A percentile compares a stretch with the other conserved stretches of the same genome.
These are phyloP conservation scores for Diaporthe citriasiana DNA, from an alignment of 2,329 filamentous ascomycete species.

Conservation along the genomic window DNA sequence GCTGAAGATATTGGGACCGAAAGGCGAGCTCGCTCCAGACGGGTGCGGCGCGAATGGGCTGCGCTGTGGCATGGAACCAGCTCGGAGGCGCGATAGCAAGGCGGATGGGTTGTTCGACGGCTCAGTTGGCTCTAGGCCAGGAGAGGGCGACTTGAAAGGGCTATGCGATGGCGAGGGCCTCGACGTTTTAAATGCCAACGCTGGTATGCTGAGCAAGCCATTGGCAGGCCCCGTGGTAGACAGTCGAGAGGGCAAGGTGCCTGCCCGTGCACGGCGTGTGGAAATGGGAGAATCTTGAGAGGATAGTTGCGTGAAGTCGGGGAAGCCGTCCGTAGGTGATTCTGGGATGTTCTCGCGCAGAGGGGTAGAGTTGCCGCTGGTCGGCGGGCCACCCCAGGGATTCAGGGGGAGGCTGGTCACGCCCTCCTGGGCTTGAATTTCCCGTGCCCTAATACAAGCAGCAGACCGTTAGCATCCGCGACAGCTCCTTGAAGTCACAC, in stretches of 20 bases:
- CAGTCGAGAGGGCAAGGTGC: conserved; percentile 96
- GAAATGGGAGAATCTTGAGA: conserved; percentile 76
- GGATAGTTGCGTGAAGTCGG: conserved; percentile 84
- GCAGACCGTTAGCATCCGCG: conserved; percentile 42
- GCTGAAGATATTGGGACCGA: conserved; percentile 91
- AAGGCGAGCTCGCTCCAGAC: conserved; percentile 74
- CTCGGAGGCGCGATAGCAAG: conserved; percentile 86
- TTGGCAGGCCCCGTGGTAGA: conserved; percentile 79
- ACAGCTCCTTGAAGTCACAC: conserved; percentile 43
- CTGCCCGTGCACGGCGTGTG: conserved; percentile 86
- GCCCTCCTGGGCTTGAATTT: conserved; percentile 97
- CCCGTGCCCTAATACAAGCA: conserved; percentile 79
- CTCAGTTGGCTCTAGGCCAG: conserved; percentile 64
- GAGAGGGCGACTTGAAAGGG: conserved; percentile 81
- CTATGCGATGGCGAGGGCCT: conserved; percentile 89
- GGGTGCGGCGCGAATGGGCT: conserved; percentile 73
- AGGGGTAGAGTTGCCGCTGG: conserved; percentile 95
- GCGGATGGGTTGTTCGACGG: conserved; percentile 73
- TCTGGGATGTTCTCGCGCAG: conserved; percentile 97
- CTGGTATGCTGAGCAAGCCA: conserved; percentile 69
- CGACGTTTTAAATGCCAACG: conserved; percentile 80
- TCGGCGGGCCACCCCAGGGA: conserved; percentile 95
- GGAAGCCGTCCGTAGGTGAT: conserved; percentile 95
- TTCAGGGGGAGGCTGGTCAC: conserved; percentile 76
- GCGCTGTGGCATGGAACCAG: conserved; percentile 94